Evolutionary conservation across 441 rosid genomes (phyloP), one percentile per base, ranked within the genome.

Genomic region (Pelargonium cotyledonis): DNA sequence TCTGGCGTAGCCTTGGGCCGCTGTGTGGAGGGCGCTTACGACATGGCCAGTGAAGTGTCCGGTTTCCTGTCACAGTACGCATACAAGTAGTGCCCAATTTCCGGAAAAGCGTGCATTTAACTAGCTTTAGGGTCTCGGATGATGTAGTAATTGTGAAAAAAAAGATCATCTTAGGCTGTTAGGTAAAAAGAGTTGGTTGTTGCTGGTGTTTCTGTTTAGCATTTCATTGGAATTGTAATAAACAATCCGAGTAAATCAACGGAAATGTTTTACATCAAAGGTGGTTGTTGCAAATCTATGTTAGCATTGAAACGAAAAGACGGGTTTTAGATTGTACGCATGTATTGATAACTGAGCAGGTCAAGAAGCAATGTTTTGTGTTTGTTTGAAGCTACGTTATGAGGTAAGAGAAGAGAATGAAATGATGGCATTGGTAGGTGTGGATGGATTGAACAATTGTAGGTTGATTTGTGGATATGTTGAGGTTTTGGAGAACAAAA

Each of bases 1-100:
- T 81, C 88, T n/a, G 95, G 97, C 68, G 97, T 91, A 43, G 95
- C 97, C 74, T 81, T 89, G 80, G 93, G 96, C 65, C 79, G 95
- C 21, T 93, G 90, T 35, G 93, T 89, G 47, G 96, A 89, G 74
- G 88, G 88, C 40, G 92, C 96, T 67, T 88, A 88, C 12, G 95
- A 88, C 75, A 82, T 81, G 73, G 90, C 95, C 2, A 79, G 83
- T 5, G 85, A 86, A 68, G 96, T 88, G 11, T 82, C 85, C 66
- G 76, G 74, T 57, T 93, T 84, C 78, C 80, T 89, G 68, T 81
- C 93, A 46, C 78, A 75, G 75, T 76, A 79, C 63, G 83, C 84
- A 16, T 88, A 80, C 72, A 93, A 88, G 58, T 85, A 82, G 72
- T 58, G 14, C 11, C 26, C 18, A 66, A 49, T 49, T 35, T 29